Base-by-base conservation (phyloP, 2,329 filamentous ascomycete species). In the Aspergillus transmontanensis region DNA sequence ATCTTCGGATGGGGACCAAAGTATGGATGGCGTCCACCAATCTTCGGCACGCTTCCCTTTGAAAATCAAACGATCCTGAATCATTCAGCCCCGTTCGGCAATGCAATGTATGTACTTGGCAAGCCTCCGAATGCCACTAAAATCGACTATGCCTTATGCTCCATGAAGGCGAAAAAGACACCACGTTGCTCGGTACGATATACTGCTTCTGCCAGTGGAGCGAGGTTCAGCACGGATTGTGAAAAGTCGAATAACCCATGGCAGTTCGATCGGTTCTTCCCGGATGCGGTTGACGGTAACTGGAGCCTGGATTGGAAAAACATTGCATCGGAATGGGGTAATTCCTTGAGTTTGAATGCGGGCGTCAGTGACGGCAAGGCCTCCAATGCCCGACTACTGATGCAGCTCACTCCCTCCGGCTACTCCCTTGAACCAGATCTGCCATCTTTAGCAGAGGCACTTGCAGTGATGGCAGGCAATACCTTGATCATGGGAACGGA, bases 361-460 rank as follows among this genome's bases (percentile, higher is more conserved):
- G 89, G 89, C 1, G 73, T 82, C 6, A 77, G 77, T 7, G 84
- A 86, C 64, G 82, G 78, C 48, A 85, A 88, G 61, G 85, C 88
- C 0, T 86, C 85, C 45, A 89, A 87, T 66, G 81, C 84, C 19
- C 84, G 86, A 0, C 80, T 89, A 16, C 75, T 88, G 10, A 86
- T 85, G 30, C 83, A 89, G 65, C 75, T 86, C 14, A 81, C 86
- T 6, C 81, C 86, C 0, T 61, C 61, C 0, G 77, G 75, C 0
- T 5, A 50, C 5, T n/a, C 62, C 0, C 81, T 92, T 0, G 79
- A 84, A 39, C 75, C 81, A 0, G 71, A 76, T 0, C 75, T 89
- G 0, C 92, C 92, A 0, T 91, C 88, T 2, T 82, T 91, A n/a
- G 88, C 87, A 0, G 92, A 95, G 75, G 89, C 89, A 0, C 74